Conservation (phyloP, 2,329 filamentous ascomycete genomes). For the Fusarium tanahbumbuense region DNA sequence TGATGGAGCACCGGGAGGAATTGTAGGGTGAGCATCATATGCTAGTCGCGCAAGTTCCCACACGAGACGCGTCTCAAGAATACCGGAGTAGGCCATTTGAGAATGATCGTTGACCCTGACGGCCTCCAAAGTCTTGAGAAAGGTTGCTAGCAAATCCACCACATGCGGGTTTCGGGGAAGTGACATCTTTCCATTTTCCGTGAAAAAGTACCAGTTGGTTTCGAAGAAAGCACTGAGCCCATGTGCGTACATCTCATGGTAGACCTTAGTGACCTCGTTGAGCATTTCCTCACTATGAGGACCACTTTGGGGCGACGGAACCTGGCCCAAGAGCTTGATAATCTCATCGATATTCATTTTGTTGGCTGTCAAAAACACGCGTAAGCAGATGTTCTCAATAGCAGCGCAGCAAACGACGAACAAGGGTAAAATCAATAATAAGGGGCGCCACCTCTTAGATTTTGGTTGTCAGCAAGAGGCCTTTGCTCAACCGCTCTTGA, state of each 20-base stretch:
- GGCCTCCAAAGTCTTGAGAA: slow-evolving; percentile 67
- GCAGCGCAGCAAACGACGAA: slow-evolving; percentile 46
- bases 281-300: slow-evolving; percentile 64
- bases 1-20: slow-evolving; percentile 54
- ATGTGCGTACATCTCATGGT: slow-evolving; percentile 79
- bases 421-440: slow-evolving; percentile 51
- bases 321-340: slow-evolving; percentile 69
- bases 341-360: slow-evolving; percentile 81
- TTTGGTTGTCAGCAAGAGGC: slow-evolving; percentile 49
- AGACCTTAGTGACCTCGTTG: slow-evolving; percentile 77
- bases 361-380: slow-evolving; percentile 48
- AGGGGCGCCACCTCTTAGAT: slow-evolving; percentile 64
- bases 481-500: slow-evolving; percentile 47
- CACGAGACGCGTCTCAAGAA: slow-evolving; percentile 68
- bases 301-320: slow-evolving; percentile 66
- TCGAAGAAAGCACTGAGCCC: slow-evolving; percentile 83
- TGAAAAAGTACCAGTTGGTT: slow-evolving; percentile 80
- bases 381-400: slow-evolving; percentile 50
- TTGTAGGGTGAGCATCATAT: slow-evolving; percentile 53
- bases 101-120: slow-evolving; percentile 62
- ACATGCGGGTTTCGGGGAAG: slow-evolving; percentile 66
- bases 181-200: slow-evolving; percentile 58
- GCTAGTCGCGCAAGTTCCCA: slow-evolving; percentile 68
- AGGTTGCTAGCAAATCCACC: slow-evolving; percentile 74
- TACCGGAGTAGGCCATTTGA: slow-evolving; percentile 65